Percentiles rank a stretch among this genome's conserved stretches.
Evolutionary conservation across 2,329 filamentous ascomycete genomes (phyloP).

Genomic region (Trichoderma hamatum): DNA sequence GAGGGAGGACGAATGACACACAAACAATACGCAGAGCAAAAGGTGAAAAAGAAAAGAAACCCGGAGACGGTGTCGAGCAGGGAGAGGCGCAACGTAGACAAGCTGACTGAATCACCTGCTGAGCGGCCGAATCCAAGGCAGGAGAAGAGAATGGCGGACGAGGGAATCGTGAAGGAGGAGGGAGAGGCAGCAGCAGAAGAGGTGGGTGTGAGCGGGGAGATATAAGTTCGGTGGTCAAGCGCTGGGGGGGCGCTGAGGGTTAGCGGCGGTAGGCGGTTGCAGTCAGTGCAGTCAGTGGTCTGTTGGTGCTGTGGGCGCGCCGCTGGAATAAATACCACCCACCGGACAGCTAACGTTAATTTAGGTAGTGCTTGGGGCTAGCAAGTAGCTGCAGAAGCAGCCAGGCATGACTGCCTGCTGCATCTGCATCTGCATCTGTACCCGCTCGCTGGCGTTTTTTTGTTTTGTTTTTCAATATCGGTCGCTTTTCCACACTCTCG

Average conservation of each 20-base stretch:
- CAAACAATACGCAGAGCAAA: constrained; percentile 30
- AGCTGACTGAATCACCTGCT: constrained; percentile 57
- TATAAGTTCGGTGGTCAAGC: constrained; percentile 33
- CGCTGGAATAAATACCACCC: constrained; percentile 16
- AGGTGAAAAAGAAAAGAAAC: constrained; percentile 48
- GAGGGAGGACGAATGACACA: constrained; percentile 11
- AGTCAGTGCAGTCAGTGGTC: constrained; percentile 18
- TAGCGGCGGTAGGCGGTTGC: constrained; percentile 24
- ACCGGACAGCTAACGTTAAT: neutral
- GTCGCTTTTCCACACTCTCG: neutral
- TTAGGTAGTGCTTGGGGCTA: constrained; percentile 2
- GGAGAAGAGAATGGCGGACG: constrained; percentile 62
- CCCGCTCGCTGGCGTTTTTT: constrained; percentile 25
- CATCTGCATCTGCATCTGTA: constrained; percentile 26
- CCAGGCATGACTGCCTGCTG: constrained; percentile 26
- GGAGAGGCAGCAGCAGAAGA: constrained; percentile 44
- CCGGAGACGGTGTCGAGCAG: constrained; percentile 57
- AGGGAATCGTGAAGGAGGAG: constrained; percentile 58
- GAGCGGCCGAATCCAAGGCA: constrained; percentile 55
- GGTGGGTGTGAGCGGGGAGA: constrained; percentile 53
- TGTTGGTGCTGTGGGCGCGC: constrained; percentile 5
- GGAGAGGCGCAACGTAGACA: constrained; percentile 35
- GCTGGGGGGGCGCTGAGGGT: constrained; percentile 28
- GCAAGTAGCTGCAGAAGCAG: neutral
- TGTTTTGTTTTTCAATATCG: constrained; percentile 7